These are phyloP conservation scores for Chimonanthus salicifolius DNA, from an alignment of 164 flowering plant species.

Conservation along the genomic window DNA sequence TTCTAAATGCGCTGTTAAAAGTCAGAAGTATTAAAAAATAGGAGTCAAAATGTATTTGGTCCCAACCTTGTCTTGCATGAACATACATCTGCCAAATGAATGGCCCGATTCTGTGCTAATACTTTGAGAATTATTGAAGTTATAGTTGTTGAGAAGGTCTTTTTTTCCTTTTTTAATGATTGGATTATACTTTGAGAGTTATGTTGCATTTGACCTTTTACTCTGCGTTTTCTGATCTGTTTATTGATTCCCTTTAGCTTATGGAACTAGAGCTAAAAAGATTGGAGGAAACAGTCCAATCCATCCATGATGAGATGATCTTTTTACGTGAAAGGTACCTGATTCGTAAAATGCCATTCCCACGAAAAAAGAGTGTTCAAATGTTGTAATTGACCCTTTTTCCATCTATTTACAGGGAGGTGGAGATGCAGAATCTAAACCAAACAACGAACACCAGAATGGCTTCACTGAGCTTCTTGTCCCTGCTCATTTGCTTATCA, in stretches of 20 bases:
- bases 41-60: too few species aligned
- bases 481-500: conserved; percentile 49
- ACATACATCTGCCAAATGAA: background rate
- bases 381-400: background rate
- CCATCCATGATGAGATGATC: conserved; percentile 65
- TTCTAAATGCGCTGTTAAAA: too few species aligned
- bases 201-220: background rate
- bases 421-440: conserved; percentile 66
- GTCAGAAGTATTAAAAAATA: too few species aligned
- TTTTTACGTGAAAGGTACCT: conserved; percentile 57
- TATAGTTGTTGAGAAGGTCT: background rate
- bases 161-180: background rate
- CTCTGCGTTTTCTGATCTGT: background rate
- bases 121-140: background rate
- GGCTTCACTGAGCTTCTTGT: conserved; percentile 56
- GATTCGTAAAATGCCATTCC: background rate
- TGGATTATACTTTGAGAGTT: background rate
- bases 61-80: background rate
- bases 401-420: conserved; percentile 18
- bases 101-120: background rate
- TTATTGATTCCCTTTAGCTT: conserved; percentile 21
- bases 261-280: conserved; percentile 66
- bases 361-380: background rate
- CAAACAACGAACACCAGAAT: conserved; percentile 51
- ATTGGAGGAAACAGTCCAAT: conserved; percentile 36